These are phyloP conservation scores for Gaeumannomyces sp. DNA, from an alignment of 2,329 filamentous ascomycete species.

Conservation along the genomic window DNA sequence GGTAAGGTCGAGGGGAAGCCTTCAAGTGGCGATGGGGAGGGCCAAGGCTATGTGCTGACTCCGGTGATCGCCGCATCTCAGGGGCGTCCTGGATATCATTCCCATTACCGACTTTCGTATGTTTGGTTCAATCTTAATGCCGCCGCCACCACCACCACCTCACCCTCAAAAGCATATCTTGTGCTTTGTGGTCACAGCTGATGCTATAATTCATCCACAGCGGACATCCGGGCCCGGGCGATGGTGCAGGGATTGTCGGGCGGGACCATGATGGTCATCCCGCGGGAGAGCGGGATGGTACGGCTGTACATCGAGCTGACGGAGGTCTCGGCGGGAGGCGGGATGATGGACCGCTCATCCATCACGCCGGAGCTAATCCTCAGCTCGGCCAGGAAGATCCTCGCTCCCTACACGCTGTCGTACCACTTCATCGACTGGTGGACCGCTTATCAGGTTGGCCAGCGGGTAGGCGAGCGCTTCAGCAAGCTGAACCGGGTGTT, in stretches of 20 bases:
- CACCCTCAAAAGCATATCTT: no score
- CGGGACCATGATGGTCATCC: conserved; percentile 53
- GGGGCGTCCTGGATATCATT: conserved; percentile 33
- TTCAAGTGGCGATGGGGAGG: not conserved
- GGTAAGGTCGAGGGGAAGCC: conserved; percentile 4
- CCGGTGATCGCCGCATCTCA: not conserved
- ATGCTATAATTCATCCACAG: conserved; percentile 7
- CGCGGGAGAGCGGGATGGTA: conserved; percentile 52
- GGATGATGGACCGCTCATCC: conserved; percentile 50
- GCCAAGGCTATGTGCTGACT: not conserved
- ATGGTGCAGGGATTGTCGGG: conserved; percentile 44
- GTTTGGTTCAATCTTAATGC: conserved; percentile 1
- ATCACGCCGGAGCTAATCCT: conserved; percentile 61
- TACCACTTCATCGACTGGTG: conserved; percentile 47
- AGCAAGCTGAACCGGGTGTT: conserved; percentile 47
- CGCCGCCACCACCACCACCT: no score
- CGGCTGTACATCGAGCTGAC: conserved; percentile 52
- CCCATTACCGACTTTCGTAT: conserved; percentile 38
- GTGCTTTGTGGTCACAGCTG: not conserved
- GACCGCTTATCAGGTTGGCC: conserved; percentile 54
- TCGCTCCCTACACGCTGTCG: conserved; percentile 59
- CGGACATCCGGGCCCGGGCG: conserved; percentile 47
- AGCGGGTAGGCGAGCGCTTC: conserved; percentile 44
- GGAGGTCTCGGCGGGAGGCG: conserved; percentile 26
- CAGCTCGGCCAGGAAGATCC: conserved; percentile 54